Percentiles rank a stretch among this genome's conserved stretches.
These are phyloP conservation scores for Termitomyces sp. DNA, from an alignment of 768 basidiomycete genomes.

Conservation along the genomic window DNA sequence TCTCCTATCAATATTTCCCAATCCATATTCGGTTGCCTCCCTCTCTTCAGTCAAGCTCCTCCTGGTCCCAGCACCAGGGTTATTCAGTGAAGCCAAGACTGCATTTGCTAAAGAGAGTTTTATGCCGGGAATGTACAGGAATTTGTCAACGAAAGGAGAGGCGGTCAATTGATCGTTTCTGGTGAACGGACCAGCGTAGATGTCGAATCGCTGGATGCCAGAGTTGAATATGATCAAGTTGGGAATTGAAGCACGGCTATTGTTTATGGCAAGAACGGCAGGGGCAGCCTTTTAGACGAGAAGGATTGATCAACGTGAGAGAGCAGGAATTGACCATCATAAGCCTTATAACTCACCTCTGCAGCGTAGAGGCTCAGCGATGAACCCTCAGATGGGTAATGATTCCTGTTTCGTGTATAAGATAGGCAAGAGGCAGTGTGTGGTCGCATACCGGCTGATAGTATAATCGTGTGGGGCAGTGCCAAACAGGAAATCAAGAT, in stretches of 20 bases:
- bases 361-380: constrained; percentile 55
- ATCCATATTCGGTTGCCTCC: constrained; percentile 19
- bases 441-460: constrained; percentile 45
- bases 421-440: background rate
- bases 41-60: constrained; percentile 23
- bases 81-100: constrained; percentile 51
- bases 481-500: constrained; percentile 63
- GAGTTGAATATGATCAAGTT: constrained; percentile 65
- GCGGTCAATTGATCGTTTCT: constrained; percentile 78
- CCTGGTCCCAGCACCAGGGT: constrained; percentile 14
- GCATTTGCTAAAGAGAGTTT: constrained; percentile 43
- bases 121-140: constrained; percentile 59
- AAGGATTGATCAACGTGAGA: background rate
- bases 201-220: constrained; percentile 60
- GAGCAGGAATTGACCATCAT: background rate
- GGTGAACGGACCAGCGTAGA: constrained; percentile 67
- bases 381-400: constrained; percentile 58
- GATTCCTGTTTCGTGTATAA: constrained; percentile 34
- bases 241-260: constrained; percentile 53
- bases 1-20: constrained; percentile 4
- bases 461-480: constrained; percentile 76
- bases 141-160: constrained; percentile 63
- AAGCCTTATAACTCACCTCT: constrained; percentile 25
- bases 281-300: constrained; percentile 40
- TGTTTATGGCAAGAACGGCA: constrained; percentile 54